Base-by-base conservation (phyloP, 192 early-diverging fungal genomes). In the Podila epicladia region DNA sequence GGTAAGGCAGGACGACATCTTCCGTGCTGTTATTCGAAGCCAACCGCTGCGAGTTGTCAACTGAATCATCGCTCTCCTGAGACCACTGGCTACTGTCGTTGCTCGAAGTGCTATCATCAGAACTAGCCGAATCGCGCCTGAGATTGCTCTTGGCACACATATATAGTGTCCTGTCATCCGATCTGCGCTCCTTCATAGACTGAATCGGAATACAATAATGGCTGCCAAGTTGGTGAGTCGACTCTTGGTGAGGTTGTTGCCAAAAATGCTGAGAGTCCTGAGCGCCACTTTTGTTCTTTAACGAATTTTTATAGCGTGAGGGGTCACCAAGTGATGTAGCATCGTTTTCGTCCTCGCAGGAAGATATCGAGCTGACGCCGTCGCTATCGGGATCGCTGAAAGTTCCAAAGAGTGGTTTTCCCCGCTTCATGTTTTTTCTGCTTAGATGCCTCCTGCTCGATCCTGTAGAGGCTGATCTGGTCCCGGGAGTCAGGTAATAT, bases 331-430 rank as follows among this genome's bases (percentile, higher is more conserved):
- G 9, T 12, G 9, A 41, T 41, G 11, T 41, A 3, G 17, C 19
- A 3, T 53, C 20, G 20, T 24, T 53, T 8, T 73, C 72, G 35
- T 41, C 64, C 22, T 73, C 72, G 1, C 31, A 17, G 4, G 64
- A 73, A 7, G 64, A 73, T 8, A 58, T 41, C 11, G 72, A 66
- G 15, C 12, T 24, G 45, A 64, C 37, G 19, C 65, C 37, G 26
- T 75, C 73, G 51, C 73, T 69, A n/a, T 69, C 73, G 2, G 73
- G 62, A 49, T 69, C 65, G 12, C 29, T 41, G 24, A 32, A 45
- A 8, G 73, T 22, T 17, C 61, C 73, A 69, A 68, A 75, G 7
- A 64, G 15, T 32, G 66, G 66, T 24, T 53, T 53, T 0, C 51
- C 15, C 20, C 13, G 20, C 13, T 19, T 22, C 15, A 7, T n/a